Evolutionary conservation across 2,329 filamentous ascomycete species (phyloP).

Genomic region (Exophiala dermatitidis): DNA sequence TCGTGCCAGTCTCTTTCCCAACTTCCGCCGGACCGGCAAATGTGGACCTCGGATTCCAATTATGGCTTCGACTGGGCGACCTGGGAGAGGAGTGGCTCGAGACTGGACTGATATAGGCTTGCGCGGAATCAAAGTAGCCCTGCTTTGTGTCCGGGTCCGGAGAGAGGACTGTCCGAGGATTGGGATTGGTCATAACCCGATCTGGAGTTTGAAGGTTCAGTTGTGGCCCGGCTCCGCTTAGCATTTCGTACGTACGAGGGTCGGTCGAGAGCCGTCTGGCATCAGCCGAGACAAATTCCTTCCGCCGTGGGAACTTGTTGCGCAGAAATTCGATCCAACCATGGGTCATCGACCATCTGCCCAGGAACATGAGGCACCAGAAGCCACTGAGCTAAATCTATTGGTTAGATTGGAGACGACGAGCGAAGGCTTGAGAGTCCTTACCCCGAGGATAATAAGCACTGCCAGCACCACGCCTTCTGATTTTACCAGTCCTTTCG

Average conservation of each 20-base stretch:
- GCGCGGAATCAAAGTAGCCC: slow-evolving; percentile 39
- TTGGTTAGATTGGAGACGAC: slow-evolving; percentile 28
- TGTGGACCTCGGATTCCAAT: slow-evolving; percentile 22
- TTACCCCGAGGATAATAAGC: slow-evolving; percentile 70
- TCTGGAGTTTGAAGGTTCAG: slow-evolving; percentile 29
- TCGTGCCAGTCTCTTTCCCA: neutral
- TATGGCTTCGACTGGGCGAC: slow-evolving; percentile 31
- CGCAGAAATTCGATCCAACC: slow-evolving; percentile 69
- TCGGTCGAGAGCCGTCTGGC: slow-evolving; percentile 57
- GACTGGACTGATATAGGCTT: slow-evolving; percentile 42
- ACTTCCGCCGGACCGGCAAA: slow-evolving; percentile 11
- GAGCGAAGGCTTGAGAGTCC: slow-evolving; percentile 28
- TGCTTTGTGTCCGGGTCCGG: slow-evolving; percentile 24
- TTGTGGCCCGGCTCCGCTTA: slow-evolving; percentile 33
- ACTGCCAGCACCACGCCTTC: slow-evolving; percentile 74
- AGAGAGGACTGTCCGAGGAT: slow-evolving; percentile 22
- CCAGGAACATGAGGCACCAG: slow-evolving; percentile 75
- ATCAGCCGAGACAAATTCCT: slow-evolving; percentile 86
- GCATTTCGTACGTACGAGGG: slow-evolving; percentile 72
- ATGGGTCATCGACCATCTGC: slow-evolving; percentile 73
- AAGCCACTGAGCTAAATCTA: slow-evolving; percentile 64
- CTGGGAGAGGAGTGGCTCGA: slow-evolving; percentile 45
- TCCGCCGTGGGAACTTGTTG: slow-evolving; percentile 43
- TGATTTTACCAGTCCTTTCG: slow-evolving; percentile 59
- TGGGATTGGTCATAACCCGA: slow-evolving; percentile 26